Base-by-base conservation (phyloP, 2,329 filamentous ascomycete species). In the Fusarium avenaceum region DNA sequence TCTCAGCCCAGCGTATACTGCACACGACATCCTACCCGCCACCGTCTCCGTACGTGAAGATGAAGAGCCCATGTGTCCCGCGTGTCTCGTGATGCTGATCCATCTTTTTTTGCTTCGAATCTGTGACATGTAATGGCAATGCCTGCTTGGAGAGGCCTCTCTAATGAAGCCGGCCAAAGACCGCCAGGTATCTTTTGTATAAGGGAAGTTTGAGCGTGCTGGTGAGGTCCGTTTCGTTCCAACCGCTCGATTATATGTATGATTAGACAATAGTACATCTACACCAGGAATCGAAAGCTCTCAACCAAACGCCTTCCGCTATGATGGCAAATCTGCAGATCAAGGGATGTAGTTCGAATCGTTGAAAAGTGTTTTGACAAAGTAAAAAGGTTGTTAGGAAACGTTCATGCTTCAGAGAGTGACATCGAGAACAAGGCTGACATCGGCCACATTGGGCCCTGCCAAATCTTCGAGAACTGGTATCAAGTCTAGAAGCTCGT, bases 381-480 rank as follows among this genome's bases (percentile, higher is more conserved):
- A 70, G 70, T 75, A 72, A 72, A 75, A 68, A 67, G 65, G 59
- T 63, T 64, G 54, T 74, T 72, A 76, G 32, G 71, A 69, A 67
- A 67, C 52, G 65, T 65, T 74, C 74, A 75, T 77, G 75, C 77
- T 76, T 88, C 80, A 90, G 76, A 90, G 88, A 82, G 88, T 88
- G 81, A 98, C 95, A 84, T 99, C 96, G 75, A 99, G 90, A 75
- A 99, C 96, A 76, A 99, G 86, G 85, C 95, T 98, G 79, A 99
- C 96, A 81, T 99, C 96, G 81, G 91, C 89, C 65, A 99, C 96
- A 78, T 95, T 92, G 63, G 90, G 81, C 72, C 92, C 91, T 66
- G 96, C 95, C 77, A 99, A 86, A 81, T 99, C 96, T 85, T 99
- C 96, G 71, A 99, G 93, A 74, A 99, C 96, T 53, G 96, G 96